phyloP scores from a whole-genome alignment of 306 rosid species.

The Oemleria cerasiformis region DNA sequence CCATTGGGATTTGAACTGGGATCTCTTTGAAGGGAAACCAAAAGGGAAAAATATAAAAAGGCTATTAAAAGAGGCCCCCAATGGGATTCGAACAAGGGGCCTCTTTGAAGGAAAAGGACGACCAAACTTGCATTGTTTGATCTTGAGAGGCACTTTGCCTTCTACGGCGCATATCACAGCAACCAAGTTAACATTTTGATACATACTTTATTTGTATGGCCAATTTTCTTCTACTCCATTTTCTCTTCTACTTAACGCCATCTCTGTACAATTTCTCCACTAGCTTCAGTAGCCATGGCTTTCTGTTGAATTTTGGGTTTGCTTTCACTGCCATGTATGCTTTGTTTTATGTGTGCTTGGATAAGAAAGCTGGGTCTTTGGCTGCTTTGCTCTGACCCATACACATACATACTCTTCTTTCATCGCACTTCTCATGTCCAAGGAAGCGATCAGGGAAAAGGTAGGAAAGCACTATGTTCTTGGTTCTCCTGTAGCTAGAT shows the following conservation, averaged over 20 bases:
- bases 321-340: constrained; percentile 45
- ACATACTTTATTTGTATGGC: constrained; percentile 78
- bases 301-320: constrained; percentile 61
- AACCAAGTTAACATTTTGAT: constrained; percentile 60
- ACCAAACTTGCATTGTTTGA: constrained; percentile 54
- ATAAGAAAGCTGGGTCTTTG: constrained; percentile 64
- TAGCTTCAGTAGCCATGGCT: constrained; percentile 26
- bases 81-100: too few relatives aligned
- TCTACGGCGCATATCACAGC: constrained; percentile 86
- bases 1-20: too few relatives aligned
- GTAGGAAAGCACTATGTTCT: too few relatives aligned
- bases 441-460: too few relatives aligned
- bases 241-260: constrained; percentile 63
- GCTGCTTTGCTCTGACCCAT: constrained; percentile 69
- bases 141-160: constrained; percentile 81
- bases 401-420: too few relatives aligned
- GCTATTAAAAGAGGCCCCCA: too few relatives aligned
- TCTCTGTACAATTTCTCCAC: constrained; percentile 36
- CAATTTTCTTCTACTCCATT: constrained; percentile 55
- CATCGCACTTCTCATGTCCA: too few relatives aligned
- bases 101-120: too few relatives aligned
- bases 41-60: too few relatives aligned
- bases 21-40: too few relatives aligned
- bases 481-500: too few relatives aligned
- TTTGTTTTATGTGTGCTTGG: constrained; percentile 51